These are phyloP conservation scores for Phytophthora kernoviae DNA, from an alignment of 352 stramenopile genomes.

Conservation along the genomic window DNA sequence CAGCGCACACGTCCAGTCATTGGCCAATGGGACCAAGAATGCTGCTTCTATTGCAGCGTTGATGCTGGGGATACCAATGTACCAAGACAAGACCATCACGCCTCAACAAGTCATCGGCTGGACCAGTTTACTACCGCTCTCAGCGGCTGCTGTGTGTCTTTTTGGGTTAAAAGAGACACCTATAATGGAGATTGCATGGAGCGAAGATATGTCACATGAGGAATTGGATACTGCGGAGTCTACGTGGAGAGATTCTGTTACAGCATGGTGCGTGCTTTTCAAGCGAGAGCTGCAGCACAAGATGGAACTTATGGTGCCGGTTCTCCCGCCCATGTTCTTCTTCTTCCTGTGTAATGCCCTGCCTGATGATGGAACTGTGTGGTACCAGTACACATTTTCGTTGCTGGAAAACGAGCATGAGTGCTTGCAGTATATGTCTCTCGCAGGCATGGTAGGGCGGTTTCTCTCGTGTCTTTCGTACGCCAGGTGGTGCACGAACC, in stretches of 20 bases:
- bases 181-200: constrained; percentile 2
- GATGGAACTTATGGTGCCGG: constrained; percentile 49
- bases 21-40: constrained; percentile 75
- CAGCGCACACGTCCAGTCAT: constrained; percentile 70
- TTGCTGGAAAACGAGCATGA: constrained; percentile 60
- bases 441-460: constrained; percentile 69
- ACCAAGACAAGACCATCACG: constrained; percentile 54
- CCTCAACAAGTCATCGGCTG: constrained; percentile 66
- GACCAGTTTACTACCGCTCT: constrained; percentile 60
- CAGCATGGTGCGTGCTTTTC: constrained; percentile 48
- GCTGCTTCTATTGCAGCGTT: constrained; percentile 63
- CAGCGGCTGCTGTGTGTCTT: constrained; percentile 54
- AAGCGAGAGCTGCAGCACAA: constrained; percentile 53
- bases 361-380: constrained; percentile 64
- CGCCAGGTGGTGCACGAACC: constrained; percentile 64
- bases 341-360: constrained; percentile 83
- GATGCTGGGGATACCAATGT: constrained; percentile 69
- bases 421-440: constrained; percentile 75
- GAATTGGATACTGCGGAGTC: constrained; percentile 5
- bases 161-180: constrained; percentile 52
- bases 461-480: constrained; percentile 82
- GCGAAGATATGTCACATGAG: neutral
- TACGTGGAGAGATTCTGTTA: constrained; percentile 18
- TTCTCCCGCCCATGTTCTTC: constrained; percentile 78
- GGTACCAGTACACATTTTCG: constrained; percentile 84